phyloP scores from a whole-genome alignment of 495 filamentous ascomycete genomes.

The Parathielavia hyrcaniae region DNA sequence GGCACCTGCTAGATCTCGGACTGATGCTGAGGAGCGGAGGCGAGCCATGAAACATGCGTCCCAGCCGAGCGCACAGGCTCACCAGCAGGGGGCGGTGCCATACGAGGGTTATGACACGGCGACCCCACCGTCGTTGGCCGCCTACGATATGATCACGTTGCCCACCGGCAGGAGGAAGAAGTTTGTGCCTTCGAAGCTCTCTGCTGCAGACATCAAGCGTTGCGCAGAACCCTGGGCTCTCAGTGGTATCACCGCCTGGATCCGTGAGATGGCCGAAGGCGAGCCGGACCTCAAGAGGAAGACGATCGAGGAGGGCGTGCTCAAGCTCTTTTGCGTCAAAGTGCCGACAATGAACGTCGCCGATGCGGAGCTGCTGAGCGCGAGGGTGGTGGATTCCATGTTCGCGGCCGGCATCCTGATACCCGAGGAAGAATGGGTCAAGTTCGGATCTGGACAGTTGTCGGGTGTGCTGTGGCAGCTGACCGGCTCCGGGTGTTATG shows the following conservation, averaged over 20 bases:
- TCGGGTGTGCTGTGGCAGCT: conserved; percentile 90
- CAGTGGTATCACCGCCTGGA: conserved; percentile 79
- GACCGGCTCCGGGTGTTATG: conserved; percentile 88
- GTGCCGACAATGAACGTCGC: conserved; percentile 98
- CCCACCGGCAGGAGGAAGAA: conserved; percentile 65
- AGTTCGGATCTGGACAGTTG: conserved; percentile 68
- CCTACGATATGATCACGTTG: conserved; percentile 64
- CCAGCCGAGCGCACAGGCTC: conserved; percentile 46
- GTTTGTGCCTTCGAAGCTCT: conserved; percentile 84
- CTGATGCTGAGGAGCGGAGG: conserved; percentile 65
- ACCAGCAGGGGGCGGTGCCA: conserved; percentile 37
- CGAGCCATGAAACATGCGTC: conserved; percentile 54
- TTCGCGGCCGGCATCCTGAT: conserved; percentile 68
- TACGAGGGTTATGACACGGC: conserved; percentile 47
- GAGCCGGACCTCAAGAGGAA: conserved; percentile 74
- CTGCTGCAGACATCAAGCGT: conserved; percentile 72
- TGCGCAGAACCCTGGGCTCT: conserved; percentile 91
- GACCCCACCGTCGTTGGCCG: conserved; percentile 48
- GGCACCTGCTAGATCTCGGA: conserved; percentile 84
- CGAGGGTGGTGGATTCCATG: conserved; percentile 76
- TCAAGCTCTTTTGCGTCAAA: conserved; percentile 88
- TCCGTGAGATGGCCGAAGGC: conserved; percentile 81
- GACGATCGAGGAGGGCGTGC: conserved; percentile 75
- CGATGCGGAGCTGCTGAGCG: conserved; percentile 83
- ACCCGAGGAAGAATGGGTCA: conserved; percentile 96